Percentiles rank a stretch among this genome's conserved stretches.
Evolutionary conservation across 2,329 filamentous ascomycete genomes (phyloP).

Genomic region (Chalaropsis ovoidea): DNA sequence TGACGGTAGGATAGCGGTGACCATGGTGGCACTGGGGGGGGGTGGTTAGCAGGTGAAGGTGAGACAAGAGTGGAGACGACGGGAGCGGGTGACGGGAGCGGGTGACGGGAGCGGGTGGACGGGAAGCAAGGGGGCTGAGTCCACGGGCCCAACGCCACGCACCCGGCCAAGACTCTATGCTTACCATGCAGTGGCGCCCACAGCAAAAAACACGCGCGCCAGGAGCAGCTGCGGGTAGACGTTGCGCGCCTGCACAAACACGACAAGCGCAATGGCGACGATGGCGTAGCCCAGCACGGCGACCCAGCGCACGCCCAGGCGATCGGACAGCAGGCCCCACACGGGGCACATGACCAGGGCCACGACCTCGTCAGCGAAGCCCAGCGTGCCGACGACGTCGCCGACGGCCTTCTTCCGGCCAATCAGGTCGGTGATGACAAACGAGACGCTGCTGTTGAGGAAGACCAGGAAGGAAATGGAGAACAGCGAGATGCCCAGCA

Average conservation of each 20-base stretch:
- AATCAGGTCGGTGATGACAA: slow-evolving; percentile 74
- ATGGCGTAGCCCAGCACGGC: slow-evolving; percentile 70
- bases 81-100: neutral
- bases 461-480: slow-evolving; percentile 85
- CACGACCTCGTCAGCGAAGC: slow-evolving; percentile 75
- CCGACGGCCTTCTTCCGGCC: slow-evolving; percentile 63
- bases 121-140: neutral
- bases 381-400: slow-evolving; percentile 71
- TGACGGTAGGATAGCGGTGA: slow-evolving; percentile 81
- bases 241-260: slow-evolving; percentile 77
- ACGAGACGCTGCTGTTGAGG: slow-evolving; percentile 73
- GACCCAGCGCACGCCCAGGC: slow-evolving; percentile 62
- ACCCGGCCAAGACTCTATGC: slow-evolving; percentile 28
- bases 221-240: slow-evolving; percentile 83
- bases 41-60: neutral
- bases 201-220: slow-evolving; percentile 74
- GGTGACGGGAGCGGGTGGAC: neutral
- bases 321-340: slow-evolving; percentile 70
- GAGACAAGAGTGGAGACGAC: neutral
- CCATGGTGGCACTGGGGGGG: slow-evolving; percentile 66
- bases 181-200: slow-evolving; percentile 82
- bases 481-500: slow-evolving; percentile 73
- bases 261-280: slow-evolving; percentile 63
- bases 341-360: slow-evolving; percentile 68
- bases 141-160: neutral